Base-by-base conservation (phyloP, 495 filamentous ascomycete species). In the Bathelium albidoporum region DNA sequence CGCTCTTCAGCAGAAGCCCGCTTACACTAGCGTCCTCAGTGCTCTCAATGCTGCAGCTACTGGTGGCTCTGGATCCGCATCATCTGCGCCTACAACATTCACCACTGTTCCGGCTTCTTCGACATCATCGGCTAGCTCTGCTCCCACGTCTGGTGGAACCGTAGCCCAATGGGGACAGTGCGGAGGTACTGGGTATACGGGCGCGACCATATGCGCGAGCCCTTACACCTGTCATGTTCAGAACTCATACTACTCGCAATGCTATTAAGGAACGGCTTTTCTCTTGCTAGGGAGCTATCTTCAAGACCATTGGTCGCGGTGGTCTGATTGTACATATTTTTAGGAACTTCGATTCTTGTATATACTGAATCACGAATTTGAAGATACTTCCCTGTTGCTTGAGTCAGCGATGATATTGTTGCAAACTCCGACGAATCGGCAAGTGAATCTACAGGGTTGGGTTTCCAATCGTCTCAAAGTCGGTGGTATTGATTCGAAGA, bases 191-290 rank as follows among this genome's bases (percentile, higher is more conserved):
- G 60, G 58, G 58, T 69, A 58, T n/a, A 62, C 44, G 24, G 65
- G 67, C n/a, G 22, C 66, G 24, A 69, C 61, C 36, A 53, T 62
- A 16, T 69, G 67, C 61, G 65, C 61, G 26, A 55, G 34, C 26
- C 65, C 65, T 1, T 66, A 62, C 65, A 62, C 49, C 31, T 69
- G 67, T 59, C 24, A 49, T 24, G 18, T 20, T 16, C 22, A 5
- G 29, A 69, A 67, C 44, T 41, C 67, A 1, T 69, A 67, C 49
- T 69, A 69, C 60, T 66, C 67, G 32, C 67, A 69, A 44, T 69
- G 67, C 64, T 18, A 55, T 24, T 55, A 29, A 29, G 2, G 2
- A 2, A 49, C 5, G n/a, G 14, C n/a, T 49, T 5, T 0, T 12
- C 14, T 20, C 10, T 12, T 20, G 44, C 12, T 49, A 5, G 44